Conservation (phyloP, 352 stramenopile genomes). For the Pythium sukuiense region DNA sequence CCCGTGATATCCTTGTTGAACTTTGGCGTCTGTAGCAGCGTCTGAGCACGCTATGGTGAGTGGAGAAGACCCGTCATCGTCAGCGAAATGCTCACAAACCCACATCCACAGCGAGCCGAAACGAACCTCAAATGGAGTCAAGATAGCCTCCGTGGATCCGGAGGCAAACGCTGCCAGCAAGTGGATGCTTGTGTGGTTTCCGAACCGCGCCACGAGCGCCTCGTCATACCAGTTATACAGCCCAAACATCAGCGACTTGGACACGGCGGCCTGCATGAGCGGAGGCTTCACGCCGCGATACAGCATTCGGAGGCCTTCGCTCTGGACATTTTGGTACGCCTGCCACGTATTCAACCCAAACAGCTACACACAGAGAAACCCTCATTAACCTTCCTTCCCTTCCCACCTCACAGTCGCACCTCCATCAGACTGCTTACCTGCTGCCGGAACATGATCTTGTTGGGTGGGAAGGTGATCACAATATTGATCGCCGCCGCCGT, state of each 20-base stretch:
- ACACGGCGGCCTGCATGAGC: constrained; percentile 81
- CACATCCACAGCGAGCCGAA: background rate
- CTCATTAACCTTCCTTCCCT: background rate
- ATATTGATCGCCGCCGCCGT: constrained; percentile 87
- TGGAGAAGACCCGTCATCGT: background rate
- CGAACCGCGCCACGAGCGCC: constrained; percentile 45
- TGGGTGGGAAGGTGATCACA: constrained; percentile 82
- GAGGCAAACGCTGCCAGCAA: constrained; percentile 63
- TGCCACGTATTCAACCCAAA: constrained; percentile 71
- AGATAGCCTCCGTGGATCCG: constrained; percentile 79
- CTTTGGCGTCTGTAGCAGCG: constrained; percentile 83
- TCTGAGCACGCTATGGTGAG: constrained; percentile 69
- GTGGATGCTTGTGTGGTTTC: constrained; percentile 42
- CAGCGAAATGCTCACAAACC: background rate
- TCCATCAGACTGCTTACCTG: constrained; percentile 42
- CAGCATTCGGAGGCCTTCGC: constrained; percentile 60
- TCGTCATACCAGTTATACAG: constrained; percentile 88
- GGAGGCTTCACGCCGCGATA: constrained; percentile 86
- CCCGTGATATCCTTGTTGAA: constrained; percentile 82
- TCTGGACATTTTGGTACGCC: constrained; percentile 68
- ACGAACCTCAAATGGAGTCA: constrained; percentile 83
- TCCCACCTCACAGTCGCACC: no score
- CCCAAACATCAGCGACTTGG: constrained; percentile 90
- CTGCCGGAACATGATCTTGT: constrained; percentile 92
- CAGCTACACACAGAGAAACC: constrained; percentile 64